Evolutionary conservation across 305 asterid species (phyloP), one percentile per base, ranked within the genome.

Genomic region (Solanum hybrid): DNA sequence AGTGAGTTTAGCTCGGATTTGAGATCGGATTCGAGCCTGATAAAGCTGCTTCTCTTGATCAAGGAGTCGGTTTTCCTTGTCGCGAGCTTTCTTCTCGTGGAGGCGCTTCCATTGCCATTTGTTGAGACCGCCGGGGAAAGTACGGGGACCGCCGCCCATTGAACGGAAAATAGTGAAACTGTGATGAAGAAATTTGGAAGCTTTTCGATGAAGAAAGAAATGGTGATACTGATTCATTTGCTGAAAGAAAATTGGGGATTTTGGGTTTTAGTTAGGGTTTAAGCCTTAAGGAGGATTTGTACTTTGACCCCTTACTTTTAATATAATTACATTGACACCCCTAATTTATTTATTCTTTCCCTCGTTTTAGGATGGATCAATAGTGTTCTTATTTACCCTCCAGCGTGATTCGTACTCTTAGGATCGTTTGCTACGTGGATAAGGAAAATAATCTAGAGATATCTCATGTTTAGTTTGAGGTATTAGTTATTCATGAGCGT

Each of bases 31-130:
- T 87, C 99, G 93, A 32, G 99, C 97, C 86, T 97, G 96, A 90
- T 96, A 97, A 72, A 97, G 91, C 91, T 96, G 99, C 79, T 97
- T 97, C 70, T 97, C 99, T 88, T 97, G 98, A 7, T 95, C 95
- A 70, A 97, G 98, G 15, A 96, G 97, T 29, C 95, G 96, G 36
- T 92, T 95, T 93, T 96, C 99, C 78, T 97, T 97, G 31, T 96
- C 98, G 20, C 97, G 92, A 36, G 99, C 99, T 89, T 96, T 96
- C 79, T 96, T 97, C 95, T 97, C 98, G 94, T 96, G 99, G 94
- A 96, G 93, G 84, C 99, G 98, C 80, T 96, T 97, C 99, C 99
- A 97, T 90, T 97, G 99, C 99, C 99, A 96, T 91, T 96, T 96
- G 96, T 94, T 97, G 41, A 97, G 95, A 31, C 99, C 99, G 38